These are phyloP conservation scores for Camellia granthamiana DNA, from an alignment of 148 eudicot species.

Conservation along the genomic window DNA sequence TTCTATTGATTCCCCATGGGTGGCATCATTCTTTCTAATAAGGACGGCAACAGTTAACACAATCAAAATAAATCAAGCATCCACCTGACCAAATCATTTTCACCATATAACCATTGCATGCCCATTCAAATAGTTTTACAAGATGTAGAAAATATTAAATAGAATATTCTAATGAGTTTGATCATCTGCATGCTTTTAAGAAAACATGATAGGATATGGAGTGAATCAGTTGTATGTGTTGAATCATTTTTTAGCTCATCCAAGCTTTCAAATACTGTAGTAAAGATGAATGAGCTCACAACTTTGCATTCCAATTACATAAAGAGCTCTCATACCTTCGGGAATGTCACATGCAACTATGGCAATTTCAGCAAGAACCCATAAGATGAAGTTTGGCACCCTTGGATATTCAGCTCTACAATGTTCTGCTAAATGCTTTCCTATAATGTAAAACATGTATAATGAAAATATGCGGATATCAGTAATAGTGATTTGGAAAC, in stretches of 20 bases:
- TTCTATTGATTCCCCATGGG: background rate
- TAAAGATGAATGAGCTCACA: background rate
- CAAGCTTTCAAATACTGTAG: background rate
- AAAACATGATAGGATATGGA: background rate
- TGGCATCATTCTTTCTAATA: background rate
- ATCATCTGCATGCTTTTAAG: background rate
- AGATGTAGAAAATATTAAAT: background rate
- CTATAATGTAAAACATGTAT: constrained; percentile 31
- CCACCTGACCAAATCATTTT: constrained; percentile 5
- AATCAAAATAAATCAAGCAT: background rate
- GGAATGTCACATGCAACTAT: constrained; percentile 98
- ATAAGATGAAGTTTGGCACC: constrained; percentile 81
- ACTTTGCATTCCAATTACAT: background rate
- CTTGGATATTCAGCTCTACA: constrained; percentile 79
- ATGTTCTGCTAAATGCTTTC: constrained; percentile 99
- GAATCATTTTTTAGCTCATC: background rate
- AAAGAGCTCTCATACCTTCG: constrained; percentile 58
- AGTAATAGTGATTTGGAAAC: background rate
- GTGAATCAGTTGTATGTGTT: background rate
- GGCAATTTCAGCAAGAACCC: constrained; percentile 92
- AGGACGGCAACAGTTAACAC: background rate
- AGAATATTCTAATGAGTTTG: background rate
- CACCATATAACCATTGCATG: background rate
- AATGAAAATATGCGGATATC: background rate
- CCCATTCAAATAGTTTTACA: background rate